phyloP scores from a whole-genome alignment of 768 basidiomycete species.

The Trametes cinnabarina region DNA sequence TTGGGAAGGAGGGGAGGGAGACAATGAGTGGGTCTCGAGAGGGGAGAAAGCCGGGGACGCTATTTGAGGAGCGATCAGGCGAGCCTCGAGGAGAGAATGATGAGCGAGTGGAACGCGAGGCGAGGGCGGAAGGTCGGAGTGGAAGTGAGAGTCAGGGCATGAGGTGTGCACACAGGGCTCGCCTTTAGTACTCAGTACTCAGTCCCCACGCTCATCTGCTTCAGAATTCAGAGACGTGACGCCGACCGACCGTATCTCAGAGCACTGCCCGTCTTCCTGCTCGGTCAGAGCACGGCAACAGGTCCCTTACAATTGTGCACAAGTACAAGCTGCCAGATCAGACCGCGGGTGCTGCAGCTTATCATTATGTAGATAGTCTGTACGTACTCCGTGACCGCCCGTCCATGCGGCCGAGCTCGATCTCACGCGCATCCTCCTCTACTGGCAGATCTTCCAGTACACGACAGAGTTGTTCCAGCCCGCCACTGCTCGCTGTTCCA shows the following conservation, averaged over 20 bases:
- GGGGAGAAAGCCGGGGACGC: slow-evolving; percentile 4
- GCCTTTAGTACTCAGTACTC: slow-evolving; percentile 6
- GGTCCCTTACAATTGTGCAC: not conserved
- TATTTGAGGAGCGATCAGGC: slow-evolving; percentile 2
- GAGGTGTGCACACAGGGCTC: slow-evolving; percentile 9
- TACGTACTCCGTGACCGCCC: not conserved
- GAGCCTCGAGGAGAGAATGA: slow-evolving; percentile 12
- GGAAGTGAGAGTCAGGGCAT: slow-evolving; percentile 5
- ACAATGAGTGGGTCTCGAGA: slow-evolving; percentile 20
- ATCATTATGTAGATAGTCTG: no score
- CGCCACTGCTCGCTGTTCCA: slow-evolving; percentile 62
- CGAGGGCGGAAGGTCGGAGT: not conserved
- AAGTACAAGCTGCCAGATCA: not conserved
- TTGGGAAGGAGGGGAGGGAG: not conserved
- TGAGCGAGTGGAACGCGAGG: slow-evolving; percentile 2
- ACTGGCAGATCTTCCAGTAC: slow-evolving; percentile 61
- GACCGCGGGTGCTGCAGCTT: slow-evolving; percentile 3
- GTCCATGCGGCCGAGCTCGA: slow-evolving; percentile 1
- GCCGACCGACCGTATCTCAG: slow-evolving; percentile 1
- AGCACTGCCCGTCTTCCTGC: not conserved
- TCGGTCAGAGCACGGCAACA: not conserved
- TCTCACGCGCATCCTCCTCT: not conserved
- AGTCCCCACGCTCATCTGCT: no score
- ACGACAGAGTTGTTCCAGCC: slow-evolving; percentile 65
- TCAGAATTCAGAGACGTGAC: not conserved